A percentile compares a stretch with the other conserved stretches of the same genome.
These are phyloP conservation scores for Forsythia suspensa DNA, from an alignment of 257 asterid species.

Conservation along the genomic window DNA sequence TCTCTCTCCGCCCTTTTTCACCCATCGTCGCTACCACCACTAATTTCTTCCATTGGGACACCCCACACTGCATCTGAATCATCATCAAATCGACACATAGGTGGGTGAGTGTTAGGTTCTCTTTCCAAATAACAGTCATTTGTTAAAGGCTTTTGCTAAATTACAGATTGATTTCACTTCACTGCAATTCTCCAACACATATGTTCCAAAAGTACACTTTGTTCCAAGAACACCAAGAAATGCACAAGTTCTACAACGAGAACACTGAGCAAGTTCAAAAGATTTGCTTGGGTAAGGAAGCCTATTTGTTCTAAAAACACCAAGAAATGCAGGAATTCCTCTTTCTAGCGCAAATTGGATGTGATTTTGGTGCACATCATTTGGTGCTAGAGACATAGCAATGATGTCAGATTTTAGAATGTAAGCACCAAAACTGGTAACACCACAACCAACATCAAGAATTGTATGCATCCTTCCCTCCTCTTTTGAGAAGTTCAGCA, in stretches of 20 bases:
- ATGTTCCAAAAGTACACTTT: slow-evolving; percentile 48
- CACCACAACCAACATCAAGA: not conserved
- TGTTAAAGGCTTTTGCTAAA: slow-evolving; percentile 54
- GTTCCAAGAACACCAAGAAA: no score
- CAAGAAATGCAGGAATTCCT: slow-evolving; percentile 61
- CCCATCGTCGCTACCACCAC: no score
- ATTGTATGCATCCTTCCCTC: not conserved
- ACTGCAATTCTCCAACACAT: slow-evolving; percentile 58
- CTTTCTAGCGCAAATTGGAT: slow-evolving; percentile 59
- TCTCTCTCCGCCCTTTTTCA: no score
- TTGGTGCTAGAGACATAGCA: slow-evolving; percentile 57
- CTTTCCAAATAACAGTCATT: slow-evolving; percentile 49
- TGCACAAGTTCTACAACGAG: slow-evolving; percentile 39
- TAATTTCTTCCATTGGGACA: not conserved
- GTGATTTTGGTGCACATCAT: slow-evolving; percentile 61
- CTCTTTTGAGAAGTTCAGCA: not conserved
- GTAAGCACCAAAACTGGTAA: slow-evolving; percentile 48
- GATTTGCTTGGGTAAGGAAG: slow-evolving; percentile 60
- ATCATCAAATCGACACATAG: slow-evolving; percentile 50
- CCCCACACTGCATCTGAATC: slow-evolving; percentile 21
- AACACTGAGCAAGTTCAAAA: slow-evolving; percentile 55
- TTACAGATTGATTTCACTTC: slow-evolving; percentile 51
- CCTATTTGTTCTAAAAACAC: slow-evolving; percentile 60
- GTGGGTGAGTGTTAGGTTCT: slow-evolving; percentile 46
- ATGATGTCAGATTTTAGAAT: slow-evolving; percentile 47